Evolutionary conservation across 1,284 basidiomycete genomes (phyloP).

Genomic region (Ustanciosporium gigantosporum): DNA sequence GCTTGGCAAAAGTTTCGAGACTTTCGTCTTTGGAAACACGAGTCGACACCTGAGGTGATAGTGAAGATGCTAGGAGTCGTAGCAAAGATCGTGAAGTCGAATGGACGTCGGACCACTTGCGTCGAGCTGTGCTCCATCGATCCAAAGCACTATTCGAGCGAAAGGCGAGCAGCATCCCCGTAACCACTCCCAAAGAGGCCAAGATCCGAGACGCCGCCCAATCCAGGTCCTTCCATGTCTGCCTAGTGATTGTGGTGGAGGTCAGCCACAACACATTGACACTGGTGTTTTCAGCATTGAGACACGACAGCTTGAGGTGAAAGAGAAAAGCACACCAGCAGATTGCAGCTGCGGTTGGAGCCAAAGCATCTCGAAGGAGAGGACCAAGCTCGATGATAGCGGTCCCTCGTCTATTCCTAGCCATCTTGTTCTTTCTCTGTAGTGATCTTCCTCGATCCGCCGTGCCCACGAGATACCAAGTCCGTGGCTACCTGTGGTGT

Average conservation of each 20-base stretch:
- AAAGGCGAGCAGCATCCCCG: constrained; percentile 32
- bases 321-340: constrained; percentile 25
- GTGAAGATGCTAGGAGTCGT: constrained; percentile 15
- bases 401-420: too few relatives aligned
- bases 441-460: too few relatives aligned
- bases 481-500: too few relatives aligned
- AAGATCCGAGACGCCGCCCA: constrained; percentile 27
- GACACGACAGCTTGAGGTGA: not conserved
- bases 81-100: constrained; percentile 16
- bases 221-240: constrained; percentile 22
- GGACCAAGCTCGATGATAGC: too few relatives aligned
- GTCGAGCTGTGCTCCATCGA: constrained; percentile 27
- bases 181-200: constrained; percentile 27
- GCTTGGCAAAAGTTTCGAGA: constrained; percentile 4
- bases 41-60: not conserved
- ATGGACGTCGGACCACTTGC: constrained; percentile 31
- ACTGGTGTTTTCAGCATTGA: not conserved
- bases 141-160: constrained; percentile 34
- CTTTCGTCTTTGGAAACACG: not conserved
- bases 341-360: constrained; percentile 16
- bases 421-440: too few relatives aligned
- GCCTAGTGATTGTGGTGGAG: not conserved
- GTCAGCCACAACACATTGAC: constrained; percentile 4
- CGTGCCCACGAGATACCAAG: too few relatives aligned
- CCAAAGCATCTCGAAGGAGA: constrained; percentile 9